phyloP scores from a whole-genome alignment of 345 rosid species.

The Punica granatum region DNA sequence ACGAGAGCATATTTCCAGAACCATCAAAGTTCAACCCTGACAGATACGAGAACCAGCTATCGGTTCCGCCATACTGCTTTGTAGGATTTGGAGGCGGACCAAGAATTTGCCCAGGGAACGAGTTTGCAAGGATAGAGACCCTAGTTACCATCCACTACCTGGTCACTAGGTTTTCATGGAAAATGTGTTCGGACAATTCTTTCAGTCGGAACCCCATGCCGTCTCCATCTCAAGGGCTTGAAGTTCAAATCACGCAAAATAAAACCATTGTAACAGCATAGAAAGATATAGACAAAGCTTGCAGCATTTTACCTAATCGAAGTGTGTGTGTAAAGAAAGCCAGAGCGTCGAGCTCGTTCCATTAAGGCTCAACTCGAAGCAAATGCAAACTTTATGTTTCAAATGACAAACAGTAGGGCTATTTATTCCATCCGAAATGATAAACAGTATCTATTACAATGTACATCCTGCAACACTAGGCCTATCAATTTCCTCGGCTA shows the following conservation, averaged over 20 bases:
- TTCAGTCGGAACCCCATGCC: slow-evolving; percentile 42
- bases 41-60: slow-evolving; percentile 35
- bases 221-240: slow-evolving; percentile 37
- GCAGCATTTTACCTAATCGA: too few species aligned
- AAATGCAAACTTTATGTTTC: too few species aligned
- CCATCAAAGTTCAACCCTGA: slow-evolving; percentile 37
- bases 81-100: slow-evolving; percentile 45
- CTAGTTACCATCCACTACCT: slow-evolving; percentile 36
- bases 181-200: slow-evolving; percentile 23
- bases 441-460: background rate
- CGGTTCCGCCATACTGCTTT: slow-evolving; percentile 43
- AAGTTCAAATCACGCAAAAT: slow-evolving; percentile 24
- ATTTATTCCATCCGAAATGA: background rate
- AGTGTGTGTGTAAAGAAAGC: too few species aligned
- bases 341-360: too few species aligned
- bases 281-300: background rate
- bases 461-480: background rate
- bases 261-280: slow-evolving; percentile 7
- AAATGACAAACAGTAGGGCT: background rate
- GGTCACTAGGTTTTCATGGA: slow-evolving; percentile 41
- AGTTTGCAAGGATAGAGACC: slow-evolving; percentile 45
- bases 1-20: slow-evolving; percentile 32
- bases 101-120: slow-evolving; percentile 48
- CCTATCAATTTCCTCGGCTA: background rate
- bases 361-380: too few species aligned